phyloP scores from a whole-genome alignment of 1,284 basidiomycete genomes.

The Tilletiopsis washingtonensis region DNA sequence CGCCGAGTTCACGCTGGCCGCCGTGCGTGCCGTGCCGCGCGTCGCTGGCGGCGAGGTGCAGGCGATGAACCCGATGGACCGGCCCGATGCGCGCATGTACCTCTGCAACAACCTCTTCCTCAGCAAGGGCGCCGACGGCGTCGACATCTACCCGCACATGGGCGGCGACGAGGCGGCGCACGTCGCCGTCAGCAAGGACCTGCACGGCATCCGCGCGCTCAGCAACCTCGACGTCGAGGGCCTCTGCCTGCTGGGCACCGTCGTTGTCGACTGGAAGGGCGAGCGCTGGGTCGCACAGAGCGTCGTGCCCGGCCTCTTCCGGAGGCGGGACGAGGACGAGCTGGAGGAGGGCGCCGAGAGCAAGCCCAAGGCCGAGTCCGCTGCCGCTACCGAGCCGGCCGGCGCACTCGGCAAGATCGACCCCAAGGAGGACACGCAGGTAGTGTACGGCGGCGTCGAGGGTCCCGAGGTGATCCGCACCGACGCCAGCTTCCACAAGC shows the following conservation, averaged over 20 bases:
- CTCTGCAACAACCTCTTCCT: slow-evolving; percentile 57
- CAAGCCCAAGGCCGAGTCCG: slow-evolving; percentile 9
- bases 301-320: slow-evolving; percentile 56
- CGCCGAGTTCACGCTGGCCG: slow-evolving; percentile 55
- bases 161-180: slow-evolving; percentile 57
- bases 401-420: slow-evolving; percentile 39
- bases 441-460: slow-evolving; percentile 54
- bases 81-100: slow-evolving; percentile 54
- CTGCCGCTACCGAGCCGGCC: slow-evolving; percentile 23
- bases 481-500: slow-evolving; percentile 52
- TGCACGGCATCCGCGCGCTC: slow-evolving; percentile 53
- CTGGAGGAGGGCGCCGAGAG: slow-evolving; percentile 17
- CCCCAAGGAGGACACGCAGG: slow-evolving; percentile 47
- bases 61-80: slow-evolving; percentile 57
- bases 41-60: slow-evolving; percentile 53
- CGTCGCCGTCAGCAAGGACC: slow-evolving; percentile 56
- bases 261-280: slow-evolving; percentile 56
- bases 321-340: slow-evolving; percentile 43
- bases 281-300: slow-evolving; percentile 57
- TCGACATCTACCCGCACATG: slow-evolving; percentile 54
- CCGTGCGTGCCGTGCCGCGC: slow-evolving; percentile 52
- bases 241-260: slow-evolving; percentile 48
- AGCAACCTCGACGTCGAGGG: slow-evolving; percentile 53
- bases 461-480: slow-evolving; percentile 49
- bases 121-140: slow-evolving; percentile 55